Percentiles rank a stretch among this genome's conserved stretches.
These are phyloP conservation scores for Poa annua DNA, from an alignment of 176 grass and related monocot species.

Conservation along the genomic window DNA sequence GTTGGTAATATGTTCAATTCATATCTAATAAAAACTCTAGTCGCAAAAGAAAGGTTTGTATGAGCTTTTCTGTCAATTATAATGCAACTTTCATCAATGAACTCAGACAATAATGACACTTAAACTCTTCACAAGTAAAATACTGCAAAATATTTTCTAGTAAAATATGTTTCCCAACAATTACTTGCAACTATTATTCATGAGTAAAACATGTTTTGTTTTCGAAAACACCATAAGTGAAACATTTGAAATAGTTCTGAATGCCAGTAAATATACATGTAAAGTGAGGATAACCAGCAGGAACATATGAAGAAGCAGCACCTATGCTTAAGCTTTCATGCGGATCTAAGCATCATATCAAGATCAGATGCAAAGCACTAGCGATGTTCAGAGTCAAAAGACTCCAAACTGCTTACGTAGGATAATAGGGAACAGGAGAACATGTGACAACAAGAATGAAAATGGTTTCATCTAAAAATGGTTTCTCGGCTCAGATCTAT, in stretches of 20 bases:
- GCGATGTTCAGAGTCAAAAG: neutral
- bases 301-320: neutral
- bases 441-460: constrained; percentile 3
- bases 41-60: neutral
- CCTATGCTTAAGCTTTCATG: neutral
- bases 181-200: neutral
- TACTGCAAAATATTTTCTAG: constrained; percentile 3
- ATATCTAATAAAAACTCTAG: neutral
- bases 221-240: neutral
- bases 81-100: neutral
- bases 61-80: neutral
- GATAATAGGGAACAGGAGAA: constrained; percentile 9
- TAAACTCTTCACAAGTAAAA: neutral
- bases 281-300: constrained; percentile 11
- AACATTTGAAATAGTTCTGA: constrained; percentile 8
- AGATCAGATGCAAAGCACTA: constrained; percentile 22
- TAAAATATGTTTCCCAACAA: neutral
- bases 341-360: neutral
- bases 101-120: neutral
- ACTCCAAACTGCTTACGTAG: neutral
- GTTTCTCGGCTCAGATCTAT: constrained; percentile 33
- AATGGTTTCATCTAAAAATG: neutral
- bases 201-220: neutral
- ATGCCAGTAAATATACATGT: constrained; percentile 9
- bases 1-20: neutral